Evolutionary conservation across 768 basidiomycete species (phyloP), one percentile per base, ranked within the genome.

Genomic region (Boletellus emodensis): DNA sequence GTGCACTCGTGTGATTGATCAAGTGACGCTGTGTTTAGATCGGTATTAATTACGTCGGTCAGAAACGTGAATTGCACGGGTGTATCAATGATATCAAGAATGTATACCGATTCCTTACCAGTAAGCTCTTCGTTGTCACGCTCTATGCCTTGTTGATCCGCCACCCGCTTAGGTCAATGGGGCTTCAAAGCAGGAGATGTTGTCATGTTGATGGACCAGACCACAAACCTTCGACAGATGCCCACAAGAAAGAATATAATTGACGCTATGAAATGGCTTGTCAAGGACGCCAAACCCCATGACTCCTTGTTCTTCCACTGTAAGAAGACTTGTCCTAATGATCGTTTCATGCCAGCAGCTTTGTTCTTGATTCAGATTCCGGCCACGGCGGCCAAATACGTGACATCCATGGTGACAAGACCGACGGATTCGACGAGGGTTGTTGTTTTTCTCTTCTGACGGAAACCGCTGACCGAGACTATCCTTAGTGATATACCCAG

Each of bases 381-480:
- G 95, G 94, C 0, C 94, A 97, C 60, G 95, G 96, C n/a, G 95
- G 94, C 10, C 94, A 94, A 62, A 84, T 85, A 3, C 75, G 74
- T 46, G 93, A 96, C 67, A 53, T 70, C 2, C 78, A 90, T 56
- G 89, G 88, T 3, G 90, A 91, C 57, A 85, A 94, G 67, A 70
- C 75, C 0, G 87, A 90, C 58, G 93, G 92, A 7, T 79, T 72
- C 47, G 90, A 94, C 54, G 90, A 93, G 76, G 81, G 84, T 83
- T 20, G 0, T 54, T 30, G n/a, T 11, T 14, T n/a, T 13, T 10
- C 40, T 17, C 13, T 3, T 33, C 7, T 15, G 2, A 17, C 7
- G 2, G 26, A 7, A 4, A 8, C 37, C 32, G 20, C 26, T 15
- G 6, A 15, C 17, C 24, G 18, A 13, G 47, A 38, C 4, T 18